Evolutionary conservation across 768 basidiomycete genomes (phyloP).

Genomic region (Termitomyces sp.): DNA sequence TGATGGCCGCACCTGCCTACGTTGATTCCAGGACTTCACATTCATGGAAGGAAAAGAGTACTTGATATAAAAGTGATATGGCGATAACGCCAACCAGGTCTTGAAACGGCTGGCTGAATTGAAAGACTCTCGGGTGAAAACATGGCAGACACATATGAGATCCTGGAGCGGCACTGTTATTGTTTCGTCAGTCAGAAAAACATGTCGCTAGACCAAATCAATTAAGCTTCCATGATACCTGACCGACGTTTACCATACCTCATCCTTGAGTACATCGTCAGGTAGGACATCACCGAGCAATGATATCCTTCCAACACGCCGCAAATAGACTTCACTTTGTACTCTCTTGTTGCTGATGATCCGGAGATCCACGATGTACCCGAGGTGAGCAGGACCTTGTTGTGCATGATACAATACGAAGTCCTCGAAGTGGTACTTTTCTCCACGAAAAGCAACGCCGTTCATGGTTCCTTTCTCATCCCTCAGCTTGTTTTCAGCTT

Average conservation of each 20-base stretch:
- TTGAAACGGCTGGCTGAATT: constrained; percentile 19
- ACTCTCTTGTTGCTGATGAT: constrained; percentile 8
- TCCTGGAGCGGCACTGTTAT: constrained; percentile 24
- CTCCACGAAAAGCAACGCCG: constrained; percentile 42
- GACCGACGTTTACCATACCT: constrained; percentile 33
- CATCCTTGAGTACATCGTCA: constrained; percentile 39
- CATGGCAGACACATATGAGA: constrained; percentile 45
- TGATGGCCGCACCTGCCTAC: constrained; percentile 21
- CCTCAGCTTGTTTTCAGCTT: constrained; percentile 23
- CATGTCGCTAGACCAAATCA: constrained; percentile 40
- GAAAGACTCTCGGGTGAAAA: constrained; percentile 29
- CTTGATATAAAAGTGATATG: constrained; percentile 52
- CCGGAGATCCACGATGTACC: constrained; percentile 37
- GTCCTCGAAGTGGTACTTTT: constrained; percentile 56
- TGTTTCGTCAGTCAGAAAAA: constrained; percentile 52
- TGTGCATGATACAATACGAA: constrained; percentile 48
- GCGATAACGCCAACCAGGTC: constrained; percentile 46
- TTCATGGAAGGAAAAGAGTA: constrained; percentile 42
- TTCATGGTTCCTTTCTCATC: constrained; percentile 19
- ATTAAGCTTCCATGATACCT: not conserved
- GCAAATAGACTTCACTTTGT: constrained; percentile 18
- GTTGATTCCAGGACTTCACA: constrained; percentile 32
- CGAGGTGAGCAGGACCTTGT: constrained; percentile 51
- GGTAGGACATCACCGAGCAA: constrained; percentile 36
- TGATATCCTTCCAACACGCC: constrained; percentile 45